Conservation (phyloP, 176 grass and related monocot species). For the Sorghum bicolor region DNA sequence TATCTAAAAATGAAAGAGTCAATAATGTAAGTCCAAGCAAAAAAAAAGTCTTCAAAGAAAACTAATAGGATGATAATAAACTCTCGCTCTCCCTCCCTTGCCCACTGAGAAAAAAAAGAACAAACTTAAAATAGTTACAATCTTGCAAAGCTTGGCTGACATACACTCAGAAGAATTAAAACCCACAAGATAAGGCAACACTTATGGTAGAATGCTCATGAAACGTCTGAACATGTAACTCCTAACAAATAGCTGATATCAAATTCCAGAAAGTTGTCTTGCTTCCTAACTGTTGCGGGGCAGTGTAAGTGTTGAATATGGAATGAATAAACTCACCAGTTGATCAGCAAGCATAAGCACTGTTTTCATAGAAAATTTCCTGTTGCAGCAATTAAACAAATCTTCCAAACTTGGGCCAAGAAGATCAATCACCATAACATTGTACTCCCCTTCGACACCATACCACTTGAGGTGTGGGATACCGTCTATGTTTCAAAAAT, state of each 20-base stretch:
- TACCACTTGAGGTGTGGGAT: constrained; percentile 94
- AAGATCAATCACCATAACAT: constrained; percentile 92
- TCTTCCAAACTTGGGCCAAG: constrained; percentile 93
- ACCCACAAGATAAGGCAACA: not conserved
- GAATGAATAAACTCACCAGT: constrained; percentile 47
- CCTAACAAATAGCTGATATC: not conserved
- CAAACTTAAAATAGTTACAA: not conserved
- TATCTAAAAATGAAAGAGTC: constrained; percentile 42
- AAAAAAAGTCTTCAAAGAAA: not conserved
- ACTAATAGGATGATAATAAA: not conserved
- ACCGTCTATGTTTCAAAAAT: constrained; percentile 47
- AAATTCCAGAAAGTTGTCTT: not conserved
- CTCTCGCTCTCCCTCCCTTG: not conserved
- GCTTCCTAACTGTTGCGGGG: not conserved
- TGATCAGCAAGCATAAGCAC: constrained; percentile 98
- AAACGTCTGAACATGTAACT: not conserved
- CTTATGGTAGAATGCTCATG: not conserved
- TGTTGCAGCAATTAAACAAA: constrained; percentile 85
- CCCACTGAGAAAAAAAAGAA: not conserved
- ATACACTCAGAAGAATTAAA: not conserved
- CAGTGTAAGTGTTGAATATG: not conserved
- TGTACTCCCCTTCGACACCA: constrained; percentile 76
- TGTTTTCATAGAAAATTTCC: constrained; percentile 82
- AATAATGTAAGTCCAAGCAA: not conserved
- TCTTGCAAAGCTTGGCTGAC: not conserved